Evolutionary conservation across 768 basidiomycete genomes (phyloP).

Genomic region (Cantharellus anzutake): DNA sequence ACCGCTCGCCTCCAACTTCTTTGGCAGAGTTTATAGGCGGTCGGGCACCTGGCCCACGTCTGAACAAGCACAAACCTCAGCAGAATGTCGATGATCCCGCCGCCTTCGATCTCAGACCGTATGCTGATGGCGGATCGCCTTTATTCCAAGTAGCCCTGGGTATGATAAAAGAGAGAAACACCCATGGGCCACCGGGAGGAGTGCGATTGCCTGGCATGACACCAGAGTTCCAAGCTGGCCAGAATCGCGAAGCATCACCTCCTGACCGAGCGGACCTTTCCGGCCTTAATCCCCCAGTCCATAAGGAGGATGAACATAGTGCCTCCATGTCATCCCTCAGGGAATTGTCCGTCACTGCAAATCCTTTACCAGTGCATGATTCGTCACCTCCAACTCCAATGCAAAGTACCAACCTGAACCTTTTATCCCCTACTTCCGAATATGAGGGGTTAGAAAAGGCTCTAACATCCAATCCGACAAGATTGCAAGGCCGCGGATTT

Average conservation of each 20-base stretch:
- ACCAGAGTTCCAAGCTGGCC: not conserved
- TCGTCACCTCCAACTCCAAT: conserved; percentile 18
- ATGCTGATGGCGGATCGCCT: not conserved
- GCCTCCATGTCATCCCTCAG: too few relatives aligned
- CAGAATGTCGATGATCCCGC: conserved; percentile 38
- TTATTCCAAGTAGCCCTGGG: not conserved
- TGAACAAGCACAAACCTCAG: conserved; percentile 57
- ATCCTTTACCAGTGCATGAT: not conserved
- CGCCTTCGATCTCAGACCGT: conserved; percentile 12
- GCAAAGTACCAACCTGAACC: not conserved
- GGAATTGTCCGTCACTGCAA: not conserved
- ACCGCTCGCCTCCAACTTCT: conserved; percentile 30
- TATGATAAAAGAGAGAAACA: not conserved
- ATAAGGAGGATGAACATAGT: too few relatives aligned
- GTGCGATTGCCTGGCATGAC: not conserved
- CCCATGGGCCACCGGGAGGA: not conserved
- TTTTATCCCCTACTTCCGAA: not conserved
- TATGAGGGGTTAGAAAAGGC: conserved; percentile 31
- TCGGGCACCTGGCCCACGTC: conserved; percentile 48
- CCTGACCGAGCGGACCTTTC: not conserved
- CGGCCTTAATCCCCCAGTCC: not conserved
- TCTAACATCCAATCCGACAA: conserved; percentile 61
- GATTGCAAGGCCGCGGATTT: conserved; percentile 70
- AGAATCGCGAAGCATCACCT: not conserved
- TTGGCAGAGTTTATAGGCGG: conserved; percentile 73